Evolutionary conservation across 192 early-diverging fungal genomes (phyloP).

Genomic region (Coemansia sp.): DNA sequence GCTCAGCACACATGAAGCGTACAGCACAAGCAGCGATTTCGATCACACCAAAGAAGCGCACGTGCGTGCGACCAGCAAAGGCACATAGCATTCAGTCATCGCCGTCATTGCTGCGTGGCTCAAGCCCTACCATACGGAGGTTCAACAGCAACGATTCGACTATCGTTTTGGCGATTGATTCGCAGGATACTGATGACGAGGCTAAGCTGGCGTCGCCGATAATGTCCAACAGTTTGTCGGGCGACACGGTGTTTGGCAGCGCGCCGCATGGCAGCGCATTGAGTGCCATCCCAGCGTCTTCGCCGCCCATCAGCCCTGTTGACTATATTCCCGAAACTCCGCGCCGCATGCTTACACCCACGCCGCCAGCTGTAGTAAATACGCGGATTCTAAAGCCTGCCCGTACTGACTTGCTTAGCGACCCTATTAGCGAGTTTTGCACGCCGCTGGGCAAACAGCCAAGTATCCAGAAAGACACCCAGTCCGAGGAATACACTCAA

Average conservation of each 20-base stretch:
- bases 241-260: conserved; percentile 9
- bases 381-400: not conserved
- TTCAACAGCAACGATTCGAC: conserved; percentile 21
- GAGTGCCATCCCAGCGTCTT: conserved; percentile 1
- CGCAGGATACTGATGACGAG: conserved; percentile 7
- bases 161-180: conserved; percentile 14
- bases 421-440: conserved; percentile 47
- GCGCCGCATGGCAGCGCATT: not conserved
- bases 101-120: conserved; percentile 30
- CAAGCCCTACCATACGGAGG: conserved; percentile 40
- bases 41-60: not conserved
- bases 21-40: too few relatives aligned
- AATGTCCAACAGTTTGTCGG: not conserved
- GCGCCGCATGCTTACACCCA: not conserved
- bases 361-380: not conserved
- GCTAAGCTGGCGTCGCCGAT: not conserved
- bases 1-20: not conserved
- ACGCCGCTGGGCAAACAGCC: conserved; percentile 7
- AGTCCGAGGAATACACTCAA: not conserved
- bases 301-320: not conserved
- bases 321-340: conserved; percentile 26
- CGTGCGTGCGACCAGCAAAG: not conserved
- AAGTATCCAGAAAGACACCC: not conserved
- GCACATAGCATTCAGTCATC: conserved; percentile 19
- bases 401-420: conserved; percentile 26